Percentiles rank a stretch among this genome's conserved stretches.
Conservation (phyloP, 371 early-diverging fungal species). For the Batrachochytrium dendrobatidis region DNA sequence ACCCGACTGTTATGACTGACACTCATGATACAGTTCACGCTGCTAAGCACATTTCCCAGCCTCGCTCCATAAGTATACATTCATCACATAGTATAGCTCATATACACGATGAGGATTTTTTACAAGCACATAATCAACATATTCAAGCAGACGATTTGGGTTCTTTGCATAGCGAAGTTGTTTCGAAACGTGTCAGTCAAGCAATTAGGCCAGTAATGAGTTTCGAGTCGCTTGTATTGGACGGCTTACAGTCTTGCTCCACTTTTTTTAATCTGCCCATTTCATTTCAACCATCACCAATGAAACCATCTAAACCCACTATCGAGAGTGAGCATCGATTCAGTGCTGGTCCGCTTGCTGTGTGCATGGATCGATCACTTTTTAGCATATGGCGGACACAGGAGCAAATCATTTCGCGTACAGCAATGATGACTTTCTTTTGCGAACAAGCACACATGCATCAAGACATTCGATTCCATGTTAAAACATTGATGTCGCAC, state of each 20-base stretch:
- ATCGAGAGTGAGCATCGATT: background rate
- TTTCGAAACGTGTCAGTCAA: background rate
- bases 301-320: background rate
- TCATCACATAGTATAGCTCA: no score
- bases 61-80: no score
- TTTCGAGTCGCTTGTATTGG: background rate
- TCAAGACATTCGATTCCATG: conserved; percentile 2
- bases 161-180: no score
- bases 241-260: background rate
- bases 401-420: background rate
- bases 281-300: background rate
- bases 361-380: background rate
- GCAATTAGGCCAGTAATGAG: background rate
- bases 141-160: no score
- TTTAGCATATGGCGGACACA: background rate
- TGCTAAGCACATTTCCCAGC: no score
- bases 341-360: background rate
- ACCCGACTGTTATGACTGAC: no score
- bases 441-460: background rate
- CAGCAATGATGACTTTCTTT: background rate
- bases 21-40: no score
- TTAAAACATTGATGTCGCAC: background rate
- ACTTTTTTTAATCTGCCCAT: background rate
- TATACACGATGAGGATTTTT: no score
- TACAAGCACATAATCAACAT: no score